Evolutionary conservation across 2,329 filamentous ascomycete genomes (phyloP).

Genomic region (Neonectria ditissima): DNA sequence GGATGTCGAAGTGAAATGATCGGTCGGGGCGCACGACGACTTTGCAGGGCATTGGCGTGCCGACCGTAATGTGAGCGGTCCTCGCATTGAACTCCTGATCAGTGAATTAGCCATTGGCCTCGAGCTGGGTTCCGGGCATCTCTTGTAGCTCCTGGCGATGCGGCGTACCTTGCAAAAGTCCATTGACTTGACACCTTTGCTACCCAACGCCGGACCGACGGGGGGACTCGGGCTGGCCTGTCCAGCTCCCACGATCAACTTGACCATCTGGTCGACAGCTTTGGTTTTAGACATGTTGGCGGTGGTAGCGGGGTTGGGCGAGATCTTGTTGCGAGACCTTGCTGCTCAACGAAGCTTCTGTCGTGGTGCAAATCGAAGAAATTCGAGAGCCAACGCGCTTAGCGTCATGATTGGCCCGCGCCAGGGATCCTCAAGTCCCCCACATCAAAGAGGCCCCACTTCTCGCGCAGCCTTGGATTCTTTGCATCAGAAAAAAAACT

Average conservation of each 20-base stretch:
- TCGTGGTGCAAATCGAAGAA: conserved; percentile 44
- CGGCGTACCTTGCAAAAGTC: conserved; percentile 93
- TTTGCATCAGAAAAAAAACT: conserved; percentile 41
- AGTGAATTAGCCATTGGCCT: conserved; percentile 31
- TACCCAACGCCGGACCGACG: conserved; percentile 94
- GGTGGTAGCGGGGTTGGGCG: conserved; percentile 29
- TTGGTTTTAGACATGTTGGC: conserved; percentile 65
- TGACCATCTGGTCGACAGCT: conserved; percentile 81
- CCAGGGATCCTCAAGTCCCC: conserved; percentile 28
- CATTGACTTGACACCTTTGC: conserved; percentile 98
- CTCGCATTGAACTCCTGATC: conserved; percentile 94
- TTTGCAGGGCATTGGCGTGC: conserved; percentile 89
- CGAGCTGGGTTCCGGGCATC: not conserved
- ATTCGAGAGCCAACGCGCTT: conserved; percentile 36
- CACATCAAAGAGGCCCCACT: conserved; percentile 37
- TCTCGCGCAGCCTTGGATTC: conserved; percentile 15
- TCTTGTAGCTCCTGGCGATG: conserved; percentile 1
- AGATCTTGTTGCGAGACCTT: conserved; percentile 21
- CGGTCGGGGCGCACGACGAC: conserved; percentile 94
- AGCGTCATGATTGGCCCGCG: conserved; percentile 39
- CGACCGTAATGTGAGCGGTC: conserved; percentile 83
- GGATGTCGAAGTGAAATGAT: conserved; percentile 91
- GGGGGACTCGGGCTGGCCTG: conserved; percentile 95
- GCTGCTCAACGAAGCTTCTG: conserved; percentile 21
- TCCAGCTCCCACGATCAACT: conserved; percentile 96